Evolutionary conservation across 108 stramenopile species (phyloP).

Genomic region (Halocafeteria seosinensis): DNA sequence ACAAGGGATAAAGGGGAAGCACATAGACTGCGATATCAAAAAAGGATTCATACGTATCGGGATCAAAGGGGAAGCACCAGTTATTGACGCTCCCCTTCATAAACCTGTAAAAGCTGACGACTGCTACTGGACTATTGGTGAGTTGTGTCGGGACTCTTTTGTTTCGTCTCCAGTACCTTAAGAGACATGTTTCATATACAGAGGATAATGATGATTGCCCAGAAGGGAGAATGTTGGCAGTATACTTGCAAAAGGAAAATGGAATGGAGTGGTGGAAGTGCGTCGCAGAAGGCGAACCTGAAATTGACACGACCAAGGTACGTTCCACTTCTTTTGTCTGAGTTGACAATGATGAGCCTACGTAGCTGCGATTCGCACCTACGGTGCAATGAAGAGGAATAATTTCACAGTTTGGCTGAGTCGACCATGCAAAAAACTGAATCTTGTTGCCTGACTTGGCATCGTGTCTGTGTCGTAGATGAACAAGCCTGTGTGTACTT

Average conservation of each 20-base stretch:
- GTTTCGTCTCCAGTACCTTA: too few relatives aligned
- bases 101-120: slow-evolving; percentile 81
- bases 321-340: too few relatives aligned
- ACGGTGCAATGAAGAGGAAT: too few relatives aligned
- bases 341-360: too few relatives aligned
- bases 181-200: too few relatives aligned
- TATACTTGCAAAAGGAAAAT: slow-evolving; percentile 66
- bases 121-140: slow-evolving; percentile 97
- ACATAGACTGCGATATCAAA: slow-evolving; percentile 58
- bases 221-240: slow-evolving; percentile 30
- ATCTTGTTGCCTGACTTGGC: too few relatives aligned
- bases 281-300: slow-evolving; percentile 64
- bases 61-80: slow-evolving; percentile 34
- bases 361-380: too few relatives aligned
- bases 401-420: too few relatives aligned
- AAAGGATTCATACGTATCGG: slow-evolving; percentile 61
- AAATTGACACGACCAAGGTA: slow-evolving; percentile 80
- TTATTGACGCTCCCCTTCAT: slow-evolving; percentile 64
- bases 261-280: slow-evolving; percentile 97
- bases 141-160: slow-evolving; percentile 49
- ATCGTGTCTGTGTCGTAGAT: too few relatives aligned
- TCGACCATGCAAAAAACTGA: too few relatives aligned
- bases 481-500: too few relatives aligned
- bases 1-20: slow-evolving; percentile 56
- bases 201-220: too few relatives aligned